Evolutionary conservation across 2,329 filamentous ascomycete genomes (phyloP), one percentile per base, ranked within the genome.

Genomic region (Exutisphaerella laricina): DNA sequence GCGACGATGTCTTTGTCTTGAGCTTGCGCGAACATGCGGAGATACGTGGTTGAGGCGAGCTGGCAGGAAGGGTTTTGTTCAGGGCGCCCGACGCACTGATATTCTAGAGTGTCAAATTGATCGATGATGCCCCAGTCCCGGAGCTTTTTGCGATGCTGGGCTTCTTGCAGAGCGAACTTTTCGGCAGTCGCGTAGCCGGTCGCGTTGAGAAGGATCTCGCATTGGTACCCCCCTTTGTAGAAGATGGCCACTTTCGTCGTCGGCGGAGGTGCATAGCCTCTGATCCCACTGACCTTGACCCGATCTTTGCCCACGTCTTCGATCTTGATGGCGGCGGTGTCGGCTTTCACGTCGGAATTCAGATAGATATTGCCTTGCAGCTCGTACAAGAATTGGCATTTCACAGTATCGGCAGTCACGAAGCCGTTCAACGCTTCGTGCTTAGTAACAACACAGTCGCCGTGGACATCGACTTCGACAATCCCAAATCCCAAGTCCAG

Each of bases 321-420:
- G 23, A 26, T 26, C 23, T 12, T 12, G 23, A 7, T 26, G 23
- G 23, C 12, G 23, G 23, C 6, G 6, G 23, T 26, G 23, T 7
- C 12, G 23, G 6, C 6, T 26, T 12, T 26, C 23, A 26, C 23
- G 23, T 26, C 23, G 23, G 6, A 26, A 57, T 77, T 75, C 61
- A 69, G 72, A 53, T 78, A 78, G 60, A 67, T 69, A 1, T 68
- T 70, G 3, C 73, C 73, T 48, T 26, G 23, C 23, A 26, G 23
- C 23, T 26, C 6, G 23, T 7, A 12, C 6, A 6, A 12, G 23
- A 26, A 58, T 44, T 77, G 73, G 2, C 67, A 70, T 0, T 26
- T 26, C 6, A 26, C 6, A 12, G 23, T 26, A 7, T 26, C 23
- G 23, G 12, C 23, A 26, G 23, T 6, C 23, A 26, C 23, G 23